Conservation (phyloP, 2,329 filamentous ascomycete species). For the Pseudocercospora cruenta region DNA sequence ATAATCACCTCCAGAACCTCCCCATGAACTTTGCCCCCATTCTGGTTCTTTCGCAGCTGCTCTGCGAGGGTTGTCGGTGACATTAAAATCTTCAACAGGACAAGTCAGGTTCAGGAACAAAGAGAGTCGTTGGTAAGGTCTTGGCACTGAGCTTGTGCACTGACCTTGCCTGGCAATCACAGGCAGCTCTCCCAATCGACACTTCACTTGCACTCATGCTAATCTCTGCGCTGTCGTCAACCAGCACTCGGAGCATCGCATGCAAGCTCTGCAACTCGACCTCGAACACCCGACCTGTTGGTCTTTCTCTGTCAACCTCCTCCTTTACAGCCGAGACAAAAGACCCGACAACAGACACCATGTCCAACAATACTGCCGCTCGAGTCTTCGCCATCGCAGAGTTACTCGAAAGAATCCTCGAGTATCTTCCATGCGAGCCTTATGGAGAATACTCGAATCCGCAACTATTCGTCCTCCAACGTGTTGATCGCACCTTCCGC, state of each 20-base stretch:
- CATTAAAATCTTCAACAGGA: no score
- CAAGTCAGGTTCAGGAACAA: no score
- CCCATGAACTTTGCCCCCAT: no score
- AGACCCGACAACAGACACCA: background rate
- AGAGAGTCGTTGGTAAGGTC: background rate
- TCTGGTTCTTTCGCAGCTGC: no score
- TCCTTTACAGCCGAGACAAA: no score
- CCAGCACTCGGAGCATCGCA: no score
- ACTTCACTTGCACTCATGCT: background rate
- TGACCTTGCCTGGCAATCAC: background rate
- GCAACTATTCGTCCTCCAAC: background rate
- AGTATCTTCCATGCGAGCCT: no score
- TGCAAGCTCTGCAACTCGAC: no score
- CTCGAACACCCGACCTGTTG: no score
- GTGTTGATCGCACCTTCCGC: constrained; percentile 6
- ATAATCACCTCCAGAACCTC: no score
- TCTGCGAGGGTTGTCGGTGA: no score
- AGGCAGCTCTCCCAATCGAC: background rate
- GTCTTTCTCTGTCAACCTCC: no score
- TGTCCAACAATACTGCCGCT: background rate
- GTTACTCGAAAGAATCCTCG: constrained; percentile 1
- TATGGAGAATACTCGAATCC: background rate
- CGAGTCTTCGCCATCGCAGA: constrained; percentile 4
- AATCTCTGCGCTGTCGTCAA: background rate
- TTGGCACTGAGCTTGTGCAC: background rate